These are phyloP conservation scores for Elaeis guineensis DNA, from an alignment of 176 grass and related monocot species.

Conservation along the genomic window DNA sequence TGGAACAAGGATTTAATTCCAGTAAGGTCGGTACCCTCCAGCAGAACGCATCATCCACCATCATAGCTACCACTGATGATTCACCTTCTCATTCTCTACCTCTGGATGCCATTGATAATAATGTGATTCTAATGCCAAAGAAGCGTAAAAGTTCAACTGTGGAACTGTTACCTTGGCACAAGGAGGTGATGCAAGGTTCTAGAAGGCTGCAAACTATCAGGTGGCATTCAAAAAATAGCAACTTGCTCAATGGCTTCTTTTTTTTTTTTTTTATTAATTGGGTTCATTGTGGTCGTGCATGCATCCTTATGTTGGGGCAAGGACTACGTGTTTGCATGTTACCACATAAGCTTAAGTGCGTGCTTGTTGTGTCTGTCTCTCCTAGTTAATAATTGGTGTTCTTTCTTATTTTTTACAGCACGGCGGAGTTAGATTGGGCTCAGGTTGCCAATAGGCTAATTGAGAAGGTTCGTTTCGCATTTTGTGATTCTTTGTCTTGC, in stretches of 20 bases:
- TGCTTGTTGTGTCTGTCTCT: no score
- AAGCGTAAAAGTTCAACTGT: conserved; percentile 54
- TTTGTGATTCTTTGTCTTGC: conserved; percentile 13
- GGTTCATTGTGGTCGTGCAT: no score
- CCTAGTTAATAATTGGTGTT: no score
- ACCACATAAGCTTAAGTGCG: no score
- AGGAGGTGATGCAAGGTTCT: conserved; percentile 38
- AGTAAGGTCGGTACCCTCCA: conserved; percentile 34
- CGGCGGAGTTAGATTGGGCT: conserved; percentile 67
- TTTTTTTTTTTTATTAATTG: no score
- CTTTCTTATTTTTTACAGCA: conserved; percentile 25
- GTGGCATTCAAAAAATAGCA: conserved; percentile 15
- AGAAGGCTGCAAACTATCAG: conserved; percentile 52
- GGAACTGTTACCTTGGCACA: conserved; percentile 65
- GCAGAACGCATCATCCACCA: conserved; percentile 20
- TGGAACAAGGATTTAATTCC: conserved; percentile 45
- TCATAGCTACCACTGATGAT: conserved; percentile 5
- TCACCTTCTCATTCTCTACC: conserved; percentile 7
- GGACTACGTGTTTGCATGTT: no score
- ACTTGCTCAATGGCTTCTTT: no score
- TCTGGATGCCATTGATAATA: conserved; percentile 22
- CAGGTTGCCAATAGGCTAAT: conserved; percentile 74
- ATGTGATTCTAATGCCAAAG: conserved; percentile 17
- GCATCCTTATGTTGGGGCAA: no score
- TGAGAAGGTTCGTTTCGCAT: conserved; percentile 68